Conservation (phyloP, 371 early-diverging fungal species). For the Encephalitozoon romaleae region DNA sequence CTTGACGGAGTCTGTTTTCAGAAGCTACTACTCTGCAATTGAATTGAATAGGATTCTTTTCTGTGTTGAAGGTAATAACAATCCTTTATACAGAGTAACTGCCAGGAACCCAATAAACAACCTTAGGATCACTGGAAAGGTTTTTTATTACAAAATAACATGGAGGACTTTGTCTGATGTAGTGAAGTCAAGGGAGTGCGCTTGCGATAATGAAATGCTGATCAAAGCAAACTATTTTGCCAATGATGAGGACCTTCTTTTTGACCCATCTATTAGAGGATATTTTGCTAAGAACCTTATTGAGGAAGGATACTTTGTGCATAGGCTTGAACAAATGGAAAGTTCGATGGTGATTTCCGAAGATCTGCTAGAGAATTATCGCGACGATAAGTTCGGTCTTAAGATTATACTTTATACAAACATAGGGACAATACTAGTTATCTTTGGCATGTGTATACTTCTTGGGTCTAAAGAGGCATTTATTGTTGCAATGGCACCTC, state of each 20-base stretch:
- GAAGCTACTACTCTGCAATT: constrained; percentile 67
- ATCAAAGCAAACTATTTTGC: constrained; percentile 3
- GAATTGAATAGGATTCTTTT: constrained; percentile 72
- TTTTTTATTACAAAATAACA: constrained; percentile 64
- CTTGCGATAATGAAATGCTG: background rate
- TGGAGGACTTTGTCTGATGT: constrained; percentile 18
- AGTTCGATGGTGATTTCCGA: background rate
- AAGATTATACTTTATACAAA: constrained; percentile 6
- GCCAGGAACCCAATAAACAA: constrained; percentile 72
- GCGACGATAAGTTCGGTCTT: background rate
- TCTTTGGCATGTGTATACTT: background rate
- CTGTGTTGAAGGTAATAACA: constrained; percentile 63
- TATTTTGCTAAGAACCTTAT: background rate
- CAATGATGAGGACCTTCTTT: background rate
- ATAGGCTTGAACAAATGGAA: background rate
- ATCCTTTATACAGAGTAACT: constrained; percentile 67
- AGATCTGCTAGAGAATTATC: background rate
- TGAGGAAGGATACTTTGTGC: background rate
- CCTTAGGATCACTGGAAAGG: constrained; percentile 68
- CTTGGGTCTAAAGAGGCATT: background rate
- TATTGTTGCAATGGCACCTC: background rate
- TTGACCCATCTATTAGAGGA: background rate
- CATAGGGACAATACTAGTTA: background rate
- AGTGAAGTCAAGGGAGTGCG: background rate
- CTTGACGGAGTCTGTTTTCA: constrained; percentile 61